A percentile compares a stretch with the other conserved stretches of the same genome.
Conservation (phyloP, 139 green algal genomes). For the Chlorella sp. region DNA sequence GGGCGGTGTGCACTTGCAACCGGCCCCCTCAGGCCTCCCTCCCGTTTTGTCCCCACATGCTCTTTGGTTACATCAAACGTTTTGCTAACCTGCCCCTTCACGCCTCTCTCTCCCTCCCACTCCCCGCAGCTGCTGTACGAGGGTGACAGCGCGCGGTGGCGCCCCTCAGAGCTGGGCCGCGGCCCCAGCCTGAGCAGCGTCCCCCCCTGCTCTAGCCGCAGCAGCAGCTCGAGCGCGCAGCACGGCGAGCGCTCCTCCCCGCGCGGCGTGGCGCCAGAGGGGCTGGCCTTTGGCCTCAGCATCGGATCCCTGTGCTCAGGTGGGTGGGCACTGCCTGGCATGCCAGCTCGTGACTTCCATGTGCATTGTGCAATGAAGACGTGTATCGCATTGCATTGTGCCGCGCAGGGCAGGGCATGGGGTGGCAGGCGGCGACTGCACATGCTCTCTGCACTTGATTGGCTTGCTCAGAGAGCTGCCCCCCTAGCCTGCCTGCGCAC, state of each 20-base stretch:
- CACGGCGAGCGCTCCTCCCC: not conserved
- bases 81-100: not conserved
- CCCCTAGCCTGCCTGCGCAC: too few species aligned
- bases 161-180: not conserved
- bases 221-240: conserved; percentile 7
- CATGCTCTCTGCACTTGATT: too few species aligned
- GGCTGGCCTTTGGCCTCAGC: conserved; percentile 6
- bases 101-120: not conserved
- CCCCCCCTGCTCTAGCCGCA: not conserved
- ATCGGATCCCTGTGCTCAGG: not conserved
- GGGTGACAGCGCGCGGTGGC: not conserved
- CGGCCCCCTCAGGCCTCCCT: too few species aligned
- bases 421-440: too few species aligned
- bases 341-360: too few species aligned
- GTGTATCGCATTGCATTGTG: too few species aligned
- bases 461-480: too few species aligned
- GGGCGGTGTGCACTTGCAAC: not conserved
- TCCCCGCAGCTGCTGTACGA: conserved; percentile 8
- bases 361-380: too few species aligned
- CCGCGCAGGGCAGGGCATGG: too few species aligned
- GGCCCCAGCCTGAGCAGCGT: not conserved
- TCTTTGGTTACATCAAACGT: too few species aligned
- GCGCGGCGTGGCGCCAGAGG: not conserved
- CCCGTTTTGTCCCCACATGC: too few species aligned
- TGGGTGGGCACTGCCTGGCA: not conserved